Conservation (phyloP, 495 filamentous ascomycete species). For the Penicillium canariense region DNA sequence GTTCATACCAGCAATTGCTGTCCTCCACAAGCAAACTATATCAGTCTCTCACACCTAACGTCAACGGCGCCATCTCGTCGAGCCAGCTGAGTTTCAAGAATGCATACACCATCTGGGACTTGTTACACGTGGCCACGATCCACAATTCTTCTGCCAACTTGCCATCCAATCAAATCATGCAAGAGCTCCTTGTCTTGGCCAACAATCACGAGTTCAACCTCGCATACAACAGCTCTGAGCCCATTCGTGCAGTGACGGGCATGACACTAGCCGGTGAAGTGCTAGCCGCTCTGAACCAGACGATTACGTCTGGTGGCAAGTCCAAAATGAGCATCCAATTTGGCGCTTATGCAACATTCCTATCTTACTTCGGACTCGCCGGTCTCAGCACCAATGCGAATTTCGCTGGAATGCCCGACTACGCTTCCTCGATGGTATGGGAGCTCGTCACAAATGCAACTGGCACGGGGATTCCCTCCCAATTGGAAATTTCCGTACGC, state of each 20-base stretch:
- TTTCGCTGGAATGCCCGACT: conserved; percentile 51
- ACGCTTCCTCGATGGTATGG: conserved; percentile 54
- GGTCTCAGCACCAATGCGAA: conserved; percentile 31
- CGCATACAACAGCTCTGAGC: conserved; percentile 36
- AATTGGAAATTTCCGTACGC: conserved; percentile 42
- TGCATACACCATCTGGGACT: conserved; percentile 58
- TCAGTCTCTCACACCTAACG: conserved; percentile 51
- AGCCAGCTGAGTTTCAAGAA: conserved; percentile 58
- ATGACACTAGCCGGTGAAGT: conserved; percentile 33
- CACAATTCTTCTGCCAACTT: conserved; percentile 32
- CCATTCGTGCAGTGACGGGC: conserved; percentile 24
- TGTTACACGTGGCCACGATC: conserved; percentile 43
- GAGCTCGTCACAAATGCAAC: conserved; percentile 50
- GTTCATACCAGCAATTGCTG: conserved; percentile 42
- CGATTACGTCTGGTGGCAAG: conserved; percentile 35
- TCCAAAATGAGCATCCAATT: conserved; percentile 48
- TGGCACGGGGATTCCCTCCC: conserved; percentile 36
- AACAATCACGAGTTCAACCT: conserved; percentile 41
- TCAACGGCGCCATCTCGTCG: conserved; percentile 51
- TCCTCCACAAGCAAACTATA: conserved; percentile 57
- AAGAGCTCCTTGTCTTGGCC: conserved; percentile 35
- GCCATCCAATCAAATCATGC: conserved; percentile 18
- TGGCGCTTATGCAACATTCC: conserved; percentile 50
- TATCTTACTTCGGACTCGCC: conserved; percentile 53
- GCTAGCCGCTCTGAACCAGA: conserved; percentile 43